phyloP scores from a whole-genome alignment of 192 early-diverging fungal genomes.

The Phycomyces blakesleeanus region DNA sequence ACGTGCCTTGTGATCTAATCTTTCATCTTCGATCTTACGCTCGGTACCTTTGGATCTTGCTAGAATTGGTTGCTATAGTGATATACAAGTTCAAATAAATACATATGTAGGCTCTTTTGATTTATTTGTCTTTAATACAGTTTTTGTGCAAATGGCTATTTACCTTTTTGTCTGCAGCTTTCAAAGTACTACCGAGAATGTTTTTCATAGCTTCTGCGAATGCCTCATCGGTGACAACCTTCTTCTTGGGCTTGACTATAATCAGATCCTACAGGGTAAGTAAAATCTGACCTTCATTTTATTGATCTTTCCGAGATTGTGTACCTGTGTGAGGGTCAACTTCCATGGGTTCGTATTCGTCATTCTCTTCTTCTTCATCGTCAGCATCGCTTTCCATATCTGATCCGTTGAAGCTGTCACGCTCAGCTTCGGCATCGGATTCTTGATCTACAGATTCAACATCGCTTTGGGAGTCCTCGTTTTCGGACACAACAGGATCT shows the following conservation, averaged over 20 bases:
- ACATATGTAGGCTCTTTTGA: no score
- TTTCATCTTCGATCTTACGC: constrained; percentile 77
- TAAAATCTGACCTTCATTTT: neutral
- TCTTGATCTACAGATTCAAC: constrained; percentile 39
- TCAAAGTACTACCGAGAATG: constrained; percentile 54
- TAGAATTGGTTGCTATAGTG: constrained; percentile 69
- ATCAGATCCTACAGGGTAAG: neutral
- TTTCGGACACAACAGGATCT: neutral
- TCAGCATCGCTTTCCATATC: constrained; percentile 21
- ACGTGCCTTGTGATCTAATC: constrained; percentile 79
- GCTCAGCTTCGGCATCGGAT: constrained; percentile 35
- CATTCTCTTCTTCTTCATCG: constrained; percentile 10
- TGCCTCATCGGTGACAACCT: constrained; percentile 39
- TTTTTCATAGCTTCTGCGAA: constrained; percentile 68
- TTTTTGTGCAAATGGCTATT: neutral
- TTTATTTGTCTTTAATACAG: neutral
- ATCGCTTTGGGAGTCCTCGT: neutral
- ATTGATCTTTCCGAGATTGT: neutral
- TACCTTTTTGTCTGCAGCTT: constrained; percentile 38
- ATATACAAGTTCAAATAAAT: constrained; percentile 28
- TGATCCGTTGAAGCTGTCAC: constrained; percentile 21
- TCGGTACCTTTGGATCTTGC: constrained; percentile 79
- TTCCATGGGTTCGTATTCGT: constrained; percentile 6
- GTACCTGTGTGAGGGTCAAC: constrained; percentile 9
- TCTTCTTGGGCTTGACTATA: constrained; percentile 43